Conservation (phyloP, 306 rosid genomes). For the Lathyrus oleraceus region DNA sequence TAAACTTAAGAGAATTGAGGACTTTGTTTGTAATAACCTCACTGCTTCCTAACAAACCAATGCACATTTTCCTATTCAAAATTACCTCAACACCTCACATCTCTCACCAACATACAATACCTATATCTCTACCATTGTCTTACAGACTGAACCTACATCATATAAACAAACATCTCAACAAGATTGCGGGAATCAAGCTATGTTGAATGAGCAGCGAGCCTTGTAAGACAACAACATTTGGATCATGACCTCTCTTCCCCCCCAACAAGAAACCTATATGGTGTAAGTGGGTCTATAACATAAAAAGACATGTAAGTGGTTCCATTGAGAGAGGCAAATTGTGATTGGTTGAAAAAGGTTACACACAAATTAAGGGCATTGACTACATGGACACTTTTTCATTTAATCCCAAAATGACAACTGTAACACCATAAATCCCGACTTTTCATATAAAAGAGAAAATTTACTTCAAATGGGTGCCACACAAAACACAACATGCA, state of each 20-base stretch:
- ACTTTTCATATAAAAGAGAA: too few species aligned
- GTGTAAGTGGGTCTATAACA: neutral
- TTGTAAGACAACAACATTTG: neutral
- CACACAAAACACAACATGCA: too few species aligned
- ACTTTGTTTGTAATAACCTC: too few species aligned
- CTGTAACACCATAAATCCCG: too few species aligned
- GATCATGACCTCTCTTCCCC: neutral
- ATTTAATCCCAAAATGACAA: too few species aligned
- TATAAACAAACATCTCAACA: neutral
- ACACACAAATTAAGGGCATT: neutral
- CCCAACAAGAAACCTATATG: neutral
- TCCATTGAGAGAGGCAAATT: neutral
- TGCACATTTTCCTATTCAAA: neutral
- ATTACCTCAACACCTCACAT: neutral
- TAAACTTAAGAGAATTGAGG: too few species aligned
- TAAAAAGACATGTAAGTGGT: neutral
- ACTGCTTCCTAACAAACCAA: too few species aligned
- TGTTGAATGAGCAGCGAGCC: neutral
- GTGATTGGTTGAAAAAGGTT: neutral
- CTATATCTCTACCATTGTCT: too few species aligned
- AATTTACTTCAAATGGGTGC: too few species aligned
- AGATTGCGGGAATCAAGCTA: neutral
- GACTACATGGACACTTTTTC: neutral
- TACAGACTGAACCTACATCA: neutral
- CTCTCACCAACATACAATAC: neutral